Base-by-base conservation (phyloP, 768 basidiomycete genomes). In the Suillus alpinus region DNA sequence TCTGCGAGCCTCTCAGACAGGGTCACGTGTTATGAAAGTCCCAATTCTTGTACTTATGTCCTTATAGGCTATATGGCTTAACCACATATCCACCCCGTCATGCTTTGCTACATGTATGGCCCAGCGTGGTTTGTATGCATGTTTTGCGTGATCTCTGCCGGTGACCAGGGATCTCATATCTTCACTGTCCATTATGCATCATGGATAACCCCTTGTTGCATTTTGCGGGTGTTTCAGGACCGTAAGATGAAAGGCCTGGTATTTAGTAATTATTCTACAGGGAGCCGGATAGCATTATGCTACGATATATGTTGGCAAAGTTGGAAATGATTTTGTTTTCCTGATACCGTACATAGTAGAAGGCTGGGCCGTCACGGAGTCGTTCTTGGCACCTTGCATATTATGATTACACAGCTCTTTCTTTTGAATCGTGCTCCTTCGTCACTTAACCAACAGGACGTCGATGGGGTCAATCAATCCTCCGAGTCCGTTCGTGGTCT, bases 401-500 rank as follows among this genome's bases (percentile, higher is more conserved):
- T 44, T 4, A 44, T 44, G 20, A 46, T n/a, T n/a, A n/a, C 41
- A 41, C 41, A n/a, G 46, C 46, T 1, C 47, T 18, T 23, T 44
- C 43, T 23, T 44, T 44, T 23, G 13, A 46, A 26, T 8, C 10
- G 47, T 31, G 29, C 7, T 20, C 32, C 32, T 23, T 52, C 13
- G 12, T 32, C 18, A 10, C n/a, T 23, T 20, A 20, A 53, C 34
- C 14, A 4, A 14, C 34, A 36, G 14, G 20, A 7, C 20, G 4
- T 31, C 29, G 7, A 61, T 61, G 60, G 37, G 34, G 13, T 49
- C 44, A 20, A 41, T 49, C 29, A 39, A 59, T 8, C 44, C 62
- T 62, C 73, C n/a, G n/a, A n/a, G n/a, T n/a, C n/a, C 76, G 23
- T 94, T 88, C 70, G 79, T 91, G 57, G 90, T 96, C 13, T 97